A percentile compares a stretch with the other conserved stretches of the same genome.
Conservation (phyloP, 2,329 filamentous ascomycete species). For the Colletotrichum echinochloae region DNA sequence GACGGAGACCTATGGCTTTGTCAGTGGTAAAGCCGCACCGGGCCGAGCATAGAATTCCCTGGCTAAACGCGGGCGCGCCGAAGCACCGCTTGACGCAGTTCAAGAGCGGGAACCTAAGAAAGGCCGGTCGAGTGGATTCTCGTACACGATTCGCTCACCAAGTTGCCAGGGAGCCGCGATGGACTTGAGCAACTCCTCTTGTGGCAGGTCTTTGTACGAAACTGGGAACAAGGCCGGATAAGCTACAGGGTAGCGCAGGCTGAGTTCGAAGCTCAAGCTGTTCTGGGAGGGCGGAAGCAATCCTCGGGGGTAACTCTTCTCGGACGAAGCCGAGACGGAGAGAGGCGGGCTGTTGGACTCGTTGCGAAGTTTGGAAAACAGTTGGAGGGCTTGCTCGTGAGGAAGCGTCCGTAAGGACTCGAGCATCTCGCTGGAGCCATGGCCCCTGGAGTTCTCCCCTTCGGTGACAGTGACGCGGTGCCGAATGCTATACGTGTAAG, state of each 20-base stretch:
- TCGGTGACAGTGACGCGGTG: constrained; percentile 23
- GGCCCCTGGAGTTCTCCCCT: background rate
- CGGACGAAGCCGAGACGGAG: background rate
- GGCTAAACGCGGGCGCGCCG: background rate
- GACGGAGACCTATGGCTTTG: background rate
- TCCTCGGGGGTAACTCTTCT: background rate
- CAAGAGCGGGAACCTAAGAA: background rate
- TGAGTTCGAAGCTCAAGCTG: constrained; percentile 20
- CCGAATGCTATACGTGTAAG: constrained; percentile 28
- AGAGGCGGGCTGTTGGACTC: background rate
- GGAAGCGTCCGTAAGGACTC: constrained; percentile 24
- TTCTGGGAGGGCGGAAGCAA: constrained; percentile 24
- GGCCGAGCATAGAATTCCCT: background rate
- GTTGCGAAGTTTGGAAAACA: background rate
- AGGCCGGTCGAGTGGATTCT: background rate
- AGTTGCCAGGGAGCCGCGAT: background rate
- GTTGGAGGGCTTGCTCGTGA: constrained; percentile 7
- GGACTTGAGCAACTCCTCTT: constrained; percentile 1
- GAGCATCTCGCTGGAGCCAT: constrained; percentile 9
- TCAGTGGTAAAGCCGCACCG: background rate
- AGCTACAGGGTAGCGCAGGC: constrained; percentile 3
- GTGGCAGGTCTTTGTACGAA: constrained; percentile 8
- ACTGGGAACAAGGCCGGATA: constrained; percentile 15
- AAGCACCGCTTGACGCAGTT: background rate
- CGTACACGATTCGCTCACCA: background rate